A percentile compares a stretch with the other conserved stretches of the same genome.
These are phyloP conservation scores for Colletotrichum echinochloae DNA, from an alignment of 2,329 filamentous ascomycete species.

Conservation along the genomic window DNA sequence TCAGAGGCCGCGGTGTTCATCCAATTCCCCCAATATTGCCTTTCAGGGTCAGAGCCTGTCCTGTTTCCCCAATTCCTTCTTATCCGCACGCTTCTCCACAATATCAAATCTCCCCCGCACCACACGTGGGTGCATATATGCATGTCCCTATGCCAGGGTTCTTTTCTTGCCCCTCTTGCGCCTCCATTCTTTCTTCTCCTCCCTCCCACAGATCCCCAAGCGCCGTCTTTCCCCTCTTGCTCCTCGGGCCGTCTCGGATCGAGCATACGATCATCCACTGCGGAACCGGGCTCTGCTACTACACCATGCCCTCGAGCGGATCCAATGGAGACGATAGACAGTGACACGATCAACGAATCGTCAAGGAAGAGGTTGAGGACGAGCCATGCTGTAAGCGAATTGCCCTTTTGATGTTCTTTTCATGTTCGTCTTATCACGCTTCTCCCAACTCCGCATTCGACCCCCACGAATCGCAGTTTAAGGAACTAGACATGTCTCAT, in stretches of 20 bases:
- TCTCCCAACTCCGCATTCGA: no score
- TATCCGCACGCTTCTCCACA: conserved; percentile 29
- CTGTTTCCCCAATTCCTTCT: conserved; percentile 31
- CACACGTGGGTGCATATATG: conserved; percentile 38
- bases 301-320: conserved; percentile 27
- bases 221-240: conserved; percentile 11
- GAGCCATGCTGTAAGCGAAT: conserved; percentile 54
- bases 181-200: conserved; percentile 36
- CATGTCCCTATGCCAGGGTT: conserved; percentile 33
- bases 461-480: not conserved
- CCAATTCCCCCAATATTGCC: conserved; percentile 3
- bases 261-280: conserved; percentile 36
- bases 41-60: not conserved
- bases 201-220: conserved; percentile 11
- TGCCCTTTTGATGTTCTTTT: not conserved
- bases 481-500: not conserved
- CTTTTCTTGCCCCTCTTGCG: conserved; percentile 27
- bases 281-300: conserved; percentile 24
- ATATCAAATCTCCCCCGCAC: conserved; percentile 26
- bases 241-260: conserved; percentile 50
- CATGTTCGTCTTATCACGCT: not conserved
- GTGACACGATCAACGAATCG: conserved; percentile 46
- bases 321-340: conserved; percentile 44
- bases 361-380: conserved; percentile 56
- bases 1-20: not conserved